phyloP scores from a whole-genome alignment of 2,329 filamentous ascomycete genomes.

The Pseudonectria foliicola region DNA sequence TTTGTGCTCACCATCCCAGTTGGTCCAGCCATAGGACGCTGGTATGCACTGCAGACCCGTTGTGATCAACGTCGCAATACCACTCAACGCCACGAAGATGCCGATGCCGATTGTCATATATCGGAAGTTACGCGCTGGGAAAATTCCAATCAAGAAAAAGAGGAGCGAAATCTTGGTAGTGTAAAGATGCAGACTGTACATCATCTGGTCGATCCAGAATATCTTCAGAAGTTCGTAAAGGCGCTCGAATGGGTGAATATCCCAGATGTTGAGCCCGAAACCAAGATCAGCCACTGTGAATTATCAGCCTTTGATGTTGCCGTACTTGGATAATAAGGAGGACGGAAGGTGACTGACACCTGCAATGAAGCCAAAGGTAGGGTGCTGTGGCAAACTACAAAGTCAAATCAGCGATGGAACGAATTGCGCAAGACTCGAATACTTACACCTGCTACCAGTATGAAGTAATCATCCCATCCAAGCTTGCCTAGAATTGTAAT shows the following conservation, averaged over 20 bases:
- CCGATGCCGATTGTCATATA: constrained; percentile 5
- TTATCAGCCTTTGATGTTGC: neutral
- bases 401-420: neutral
- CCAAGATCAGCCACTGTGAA: constrained; percentile 10
- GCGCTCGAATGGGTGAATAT: constrained; percentile 8
- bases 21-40: constrained; percentile 10
- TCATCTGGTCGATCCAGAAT: constrained; percentile 16
- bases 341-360: constrained; percentile 5
- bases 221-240: constrained; percentile 11
- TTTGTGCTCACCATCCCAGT: constrained; percentile 11
- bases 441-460: constrained; percentile 11
- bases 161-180: constrained; percentile 15
- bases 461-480: constrained; percentile 8
- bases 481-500: constrained; percentile 9
- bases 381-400: constrained; percentile 10
- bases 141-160: constrained; percentile 10
- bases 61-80: constrained; percentile 9
- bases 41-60: constrained; percentile 12
- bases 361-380: constrained; percentile 10
- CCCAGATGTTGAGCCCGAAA: constrained; percentile 13
- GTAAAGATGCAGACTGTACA: constrained; percentile 16
- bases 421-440: too few relatives aligned
- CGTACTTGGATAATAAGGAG: too few relatives aligned
- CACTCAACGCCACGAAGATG: constrained; percentile 7
- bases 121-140: constrained; percentile 7